These are phyloP conservation scores for Saposhnikovia divaricata DNA, from an alignment of 129 eudicot species.

Conservation along the genomic window DNA sequence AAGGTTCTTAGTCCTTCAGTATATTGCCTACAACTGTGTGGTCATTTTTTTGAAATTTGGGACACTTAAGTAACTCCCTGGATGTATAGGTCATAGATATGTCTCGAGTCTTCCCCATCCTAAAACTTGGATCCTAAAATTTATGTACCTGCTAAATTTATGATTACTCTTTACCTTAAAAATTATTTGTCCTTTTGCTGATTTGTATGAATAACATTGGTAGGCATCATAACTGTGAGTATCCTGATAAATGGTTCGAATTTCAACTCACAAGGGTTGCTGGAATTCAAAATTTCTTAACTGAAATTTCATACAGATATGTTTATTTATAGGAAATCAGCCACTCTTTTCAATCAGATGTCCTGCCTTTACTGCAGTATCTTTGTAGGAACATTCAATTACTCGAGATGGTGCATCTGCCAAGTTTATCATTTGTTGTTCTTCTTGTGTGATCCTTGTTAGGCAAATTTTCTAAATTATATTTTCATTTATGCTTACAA, in stretches of 20 bases:
- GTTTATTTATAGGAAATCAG: background rate
- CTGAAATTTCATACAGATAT: background rate
- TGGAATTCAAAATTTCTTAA: background rate
- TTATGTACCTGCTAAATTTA: background rate
- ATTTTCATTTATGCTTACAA: background rate
- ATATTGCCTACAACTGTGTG: background rate
- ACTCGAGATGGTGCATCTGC: background rate
- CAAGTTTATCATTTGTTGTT: background rate
- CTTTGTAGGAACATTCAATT: background rate
- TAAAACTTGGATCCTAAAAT: background rate
- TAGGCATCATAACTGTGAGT: background rate
- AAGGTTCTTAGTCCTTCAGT: background rate
- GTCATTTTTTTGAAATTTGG: background rate
- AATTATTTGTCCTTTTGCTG: background rate
- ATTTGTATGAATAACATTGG: background rate
- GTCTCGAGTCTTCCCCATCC: background rate
- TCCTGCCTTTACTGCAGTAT: background rate
- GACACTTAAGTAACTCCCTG: background rate
- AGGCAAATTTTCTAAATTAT: background rate
- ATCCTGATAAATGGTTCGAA: background rate
- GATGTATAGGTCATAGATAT: background rate
- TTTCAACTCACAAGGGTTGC: background rate
- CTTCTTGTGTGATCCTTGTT: background rate
- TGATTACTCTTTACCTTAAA: background rate
- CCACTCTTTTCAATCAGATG: background rate